Evolutionary conservation across 2,329 filamentous ascomycete species (phyloP).

Genomic region (Aureobasidium sp.): DNA sequence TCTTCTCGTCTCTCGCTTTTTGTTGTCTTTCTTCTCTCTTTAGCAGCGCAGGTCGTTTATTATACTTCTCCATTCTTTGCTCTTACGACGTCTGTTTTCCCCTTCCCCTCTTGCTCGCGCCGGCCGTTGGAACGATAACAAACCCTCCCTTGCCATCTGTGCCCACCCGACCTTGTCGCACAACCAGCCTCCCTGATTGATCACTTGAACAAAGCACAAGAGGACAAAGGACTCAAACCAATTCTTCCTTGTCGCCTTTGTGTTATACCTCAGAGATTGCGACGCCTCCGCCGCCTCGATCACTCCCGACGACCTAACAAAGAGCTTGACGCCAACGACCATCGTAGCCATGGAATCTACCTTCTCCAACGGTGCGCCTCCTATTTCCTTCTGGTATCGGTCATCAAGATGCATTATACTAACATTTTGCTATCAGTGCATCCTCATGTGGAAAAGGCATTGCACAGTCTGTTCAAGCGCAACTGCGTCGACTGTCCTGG

Average conservation of each 20-base stretch:
- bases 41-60: slow-evolving; percentile 14
- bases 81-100: neutral
- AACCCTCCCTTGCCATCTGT: slow-evolving; percentile 4
- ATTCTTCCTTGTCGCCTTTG: neutral
- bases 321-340: neutral
- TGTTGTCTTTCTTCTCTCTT: neutral
- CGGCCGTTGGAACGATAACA: slow-evolving; percentile 8
- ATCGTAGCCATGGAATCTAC: neutral
- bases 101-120: slow-evolving; percentile 9
- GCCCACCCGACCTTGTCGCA: neutral
- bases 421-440: slow-evolving; percentile 6
- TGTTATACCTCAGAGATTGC: neutral
- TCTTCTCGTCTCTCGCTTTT: slow-evolving; percentile 9
- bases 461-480: slow-evolving; percentile 45
- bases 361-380: slow-evolving; percentile 3
- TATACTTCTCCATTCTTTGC: neutral
- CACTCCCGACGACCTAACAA: neutral
- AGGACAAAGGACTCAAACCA: neutral
- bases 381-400: neutral
- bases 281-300: neutral
- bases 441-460: slow-evolving; percentile 18
- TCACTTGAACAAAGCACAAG: neutral
- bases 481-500: slow-evolving; percentile 50
- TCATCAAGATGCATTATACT: slow-evolving; percentile 8
- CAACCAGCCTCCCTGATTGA: slow-evolving; percentile 5